phyloP scores from a whole-genome alignment of 2,329 filamentous ascomycete genomes.

The Colletotrichum sp. region DNA sequence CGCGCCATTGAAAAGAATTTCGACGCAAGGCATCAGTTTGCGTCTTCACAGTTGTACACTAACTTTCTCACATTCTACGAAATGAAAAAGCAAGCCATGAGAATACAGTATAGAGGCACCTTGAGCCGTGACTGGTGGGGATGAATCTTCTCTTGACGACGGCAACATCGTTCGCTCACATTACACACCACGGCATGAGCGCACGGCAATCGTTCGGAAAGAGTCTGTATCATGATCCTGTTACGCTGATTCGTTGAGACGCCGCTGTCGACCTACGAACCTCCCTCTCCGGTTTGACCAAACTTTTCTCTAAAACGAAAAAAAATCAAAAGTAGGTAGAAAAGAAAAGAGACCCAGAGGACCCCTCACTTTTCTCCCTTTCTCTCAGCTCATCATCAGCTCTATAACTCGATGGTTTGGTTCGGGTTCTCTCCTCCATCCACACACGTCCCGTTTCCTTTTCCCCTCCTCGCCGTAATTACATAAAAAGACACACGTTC shows the following conservation, averaged over 20 bases:
- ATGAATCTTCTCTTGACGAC: neutral
- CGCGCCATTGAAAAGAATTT: neutral
- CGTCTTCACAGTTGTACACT: constrained; percentile 7
- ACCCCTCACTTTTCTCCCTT: neutral
- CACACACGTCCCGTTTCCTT: neutral
- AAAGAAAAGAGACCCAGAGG: neutral
- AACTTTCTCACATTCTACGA: neutral
- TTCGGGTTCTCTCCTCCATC: neutral
- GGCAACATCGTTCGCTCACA: neutral
- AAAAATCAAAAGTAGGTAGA: neutral
- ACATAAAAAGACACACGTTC: constrained; percentile 5
- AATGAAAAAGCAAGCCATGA: constrained; percentile 10
- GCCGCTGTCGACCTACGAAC: neutral
- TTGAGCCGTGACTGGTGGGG: neutral
- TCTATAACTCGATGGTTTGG: neutral
- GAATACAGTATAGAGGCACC: neutral
- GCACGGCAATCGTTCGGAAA: neutral
- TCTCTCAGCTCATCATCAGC: neutral
- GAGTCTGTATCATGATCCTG: constrained; percentile 35
- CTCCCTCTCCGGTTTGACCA: neutral
- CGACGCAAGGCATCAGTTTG: neutral
- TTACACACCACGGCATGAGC: neutral
- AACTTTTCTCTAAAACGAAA: neutral
- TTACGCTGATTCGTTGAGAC: constrained; percentile 2
- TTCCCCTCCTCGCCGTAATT: constrained; percentile 15